These are phyloP conservation scores for Diplocarpon rosae DNA, from an alignment of 2,329 filamentous ascomycete species.

Conservation along the genomic window DNA sequence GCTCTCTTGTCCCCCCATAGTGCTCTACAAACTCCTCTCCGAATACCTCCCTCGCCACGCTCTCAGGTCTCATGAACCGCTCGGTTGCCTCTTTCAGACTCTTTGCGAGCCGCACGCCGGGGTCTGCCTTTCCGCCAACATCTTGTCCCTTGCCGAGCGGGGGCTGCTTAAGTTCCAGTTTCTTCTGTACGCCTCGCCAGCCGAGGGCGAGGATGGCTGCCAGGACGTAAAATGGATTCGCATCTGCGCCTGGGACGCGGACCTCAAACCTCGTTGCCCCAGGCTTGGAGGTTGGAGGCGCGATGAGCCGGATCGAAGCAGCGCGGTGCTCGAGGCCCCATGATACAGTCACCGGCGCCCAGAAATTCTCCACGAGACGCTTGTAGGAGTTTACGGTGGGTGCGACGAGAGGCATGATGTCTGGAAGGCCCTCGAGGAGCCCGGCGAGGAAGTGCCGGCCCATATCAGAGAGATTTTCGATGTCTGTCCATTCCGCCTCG, in stretches of 20 bases:
- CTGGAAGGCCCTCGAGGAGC: constrained; percentile 75
- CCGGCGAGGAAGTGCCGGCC: constrained; percentile 91
- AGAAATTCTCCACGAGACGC: constrained; percentile 95
- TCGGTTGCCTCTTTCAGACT: constrained; percentile 74
- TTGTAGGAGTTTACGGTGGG: constrained; percentile 98
- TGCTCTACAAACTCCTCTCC: constrained; percentile 95
- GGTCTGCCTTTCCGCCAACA: constrained; percentile 60
- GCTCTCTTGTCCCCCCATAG: constrained; percentile 81
- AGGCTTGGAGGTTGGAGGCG: constrained; percentile 73
- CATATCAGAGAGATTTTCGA: constrained; percentile 72
- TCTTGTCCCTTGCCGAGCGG: constrained; percentile 79
- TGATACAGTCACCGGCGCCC: constrained; percentile 94
- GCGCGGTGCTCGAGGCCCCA: constrained; percentile 96
- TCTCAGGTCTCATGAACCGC: constrained; percentile 64
- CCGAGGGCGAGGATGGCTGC: constrained; percentile 79
- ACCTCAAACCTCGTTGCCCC: constrained; percentile 88
- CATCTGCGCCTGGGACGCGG: constrained; percentile 85
- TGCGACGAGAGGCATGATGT: constrained; percentile 90
- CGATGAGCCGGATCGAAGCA: constrained; percentile 80
- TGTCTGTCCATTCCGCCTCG: constrained; percentile 60
- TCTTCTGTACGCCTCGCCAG: constrained; percentile 87
- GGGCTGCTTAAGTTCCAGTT: constrained; percentile 69
- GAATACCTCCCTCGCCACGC: constrained; percentile 86
- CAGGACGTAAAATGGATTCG: constrained; percentile 80
- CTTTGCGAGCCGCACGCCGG: constrained; percentile 71